These are phyloP conservation scores for Fonsecaea multimorphosa DNA, from an alignment of 2,329 filamentous ascomycete genomes.

Conservation along the genomic window DNA sequence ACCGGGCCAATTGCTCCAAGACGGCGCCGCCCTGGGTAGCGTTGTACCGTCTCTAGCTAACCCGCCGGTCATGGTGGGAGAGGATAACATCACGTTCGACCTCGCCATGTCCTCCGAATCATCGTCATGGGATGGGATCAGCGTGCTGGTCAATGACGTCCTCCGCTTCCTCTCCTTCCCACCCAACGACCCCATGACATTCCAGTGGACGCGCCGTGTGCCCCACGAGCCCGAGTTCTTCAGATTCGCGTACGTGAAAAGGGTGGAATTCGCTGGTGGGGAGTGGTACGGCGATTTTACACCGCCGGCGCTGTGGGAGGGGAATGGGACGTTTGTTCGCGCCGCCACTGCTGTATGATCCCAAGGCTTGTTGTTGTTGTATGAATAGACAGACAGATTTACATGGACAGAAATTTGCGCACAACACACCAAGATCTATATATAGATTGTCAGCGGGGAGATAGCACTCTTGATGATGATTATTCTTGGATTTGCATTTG, in stretches of 20 bases:
- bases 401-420: too few species aligned
- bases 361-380: too few species aligned
- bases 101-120: constrained; percentile 15
- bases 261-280: background rate
- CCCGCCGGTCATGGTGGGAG: constrained; percentile 13
- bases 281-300: constrained; percentile 18
- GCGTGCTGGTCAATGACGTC: constrained; percentile 40
- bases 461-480: too few species aligned
- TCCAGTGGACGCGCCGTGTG: constrained; percentile 26
- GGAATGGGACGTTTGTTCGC: background rate
- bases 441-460: too few species aligned
- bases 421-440: too few species aligned
- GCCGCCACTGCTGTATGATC: too few species aligned
- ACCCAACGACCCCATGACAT: constrained; percentile 13
- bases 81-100: constrained; percentile 24
- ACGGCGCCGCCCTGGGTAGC: constrained; percentile 32
- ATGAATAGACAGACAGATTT: background rate
- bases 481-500: too few species aligned
- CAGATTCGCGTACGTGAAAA: constrained; percentile 31
- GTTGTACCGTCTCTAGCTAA: constrained; percentile 13
- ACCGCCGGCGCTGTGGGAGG: background rate
- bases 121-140: constrained; percentile 31
- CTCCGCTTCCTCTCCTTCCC: constrained; percentile 27
- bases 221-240: constrained; percentile 44
- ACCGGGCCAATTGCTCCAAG: constrained; percentile 54